phyloP scores from a whole-genome alignment of 495 filamentous ascomycete genomes.

The Talaromyces trachyspermus region DNA sequence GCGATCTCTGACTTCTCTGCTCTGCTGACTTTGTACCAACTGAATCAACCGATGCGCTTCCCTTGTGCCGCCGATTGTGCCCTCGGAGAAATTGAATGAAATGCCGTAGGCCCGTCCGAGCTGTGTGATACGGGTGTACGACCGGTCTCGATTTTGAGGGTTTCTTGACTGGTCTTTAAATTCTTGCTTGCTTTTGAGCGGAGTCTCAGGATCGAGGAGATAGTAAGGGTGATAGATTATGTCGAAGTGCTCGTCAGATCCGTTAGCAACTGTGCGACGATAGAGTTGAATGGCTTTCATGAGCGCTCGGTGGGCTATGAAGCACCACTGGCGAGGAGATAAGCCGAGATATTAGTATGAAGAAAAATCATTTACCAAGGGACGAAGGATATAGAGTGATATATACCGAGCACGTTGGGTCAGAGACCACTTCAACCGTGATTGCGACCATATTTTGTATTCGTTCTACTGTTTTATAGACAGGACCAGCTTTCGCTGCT shows the following conservation, averaged over 20 bases:
- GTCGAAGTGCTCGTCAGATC: slow-evolving; percentile 1
- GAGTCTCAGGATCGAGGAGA: slow-evolving; percentile 1
- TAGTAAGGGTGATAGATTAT: slow-evolving; percentile 3
- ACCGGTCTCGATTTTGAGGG: background rate
- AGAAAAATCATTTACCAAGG: background rate
- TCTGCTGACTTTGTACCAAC: background rate
- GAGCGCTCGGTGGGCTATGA: slow-evolving; percentile 1
- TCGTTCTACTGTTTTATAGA: background rate
- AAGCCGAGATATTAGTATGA: too few relatives aligned
- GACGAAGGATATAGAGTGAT: background rate
- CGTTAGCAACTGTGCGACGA: background rate
- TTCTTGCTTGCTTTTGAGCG: background rate
- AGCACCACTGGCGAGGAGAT: slow-evolving; percentile 1
- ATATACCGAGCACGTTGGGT: slow-evolving; percentile 6
- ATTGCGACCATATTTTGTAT: slow-evolving; percentile 4
- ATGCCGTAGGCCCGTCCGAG: background rate
- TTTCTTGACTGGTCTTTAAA: background rate
- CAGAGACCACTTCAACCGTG: background rate
- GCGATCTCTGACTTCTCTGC: background rate
- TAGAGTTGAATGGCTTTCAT: slow-evolving; percentile 1
- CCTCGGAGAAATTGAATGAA: background rate
- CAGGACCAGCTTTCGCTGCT: too few relatives aligned
- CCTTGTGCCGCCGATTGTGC: slow-evolving; percentile 1
- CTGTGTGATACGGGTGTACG: slow-evolving; percentile 2
- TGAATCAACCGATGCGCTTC: slow-evolving; percentile 7